These are phyloP conservation scores for Aspergillus pseudoglaucus DNA, from an alignment of 2,329 filamentous ascomycete species.

Conservation along the genomic window DNA sequence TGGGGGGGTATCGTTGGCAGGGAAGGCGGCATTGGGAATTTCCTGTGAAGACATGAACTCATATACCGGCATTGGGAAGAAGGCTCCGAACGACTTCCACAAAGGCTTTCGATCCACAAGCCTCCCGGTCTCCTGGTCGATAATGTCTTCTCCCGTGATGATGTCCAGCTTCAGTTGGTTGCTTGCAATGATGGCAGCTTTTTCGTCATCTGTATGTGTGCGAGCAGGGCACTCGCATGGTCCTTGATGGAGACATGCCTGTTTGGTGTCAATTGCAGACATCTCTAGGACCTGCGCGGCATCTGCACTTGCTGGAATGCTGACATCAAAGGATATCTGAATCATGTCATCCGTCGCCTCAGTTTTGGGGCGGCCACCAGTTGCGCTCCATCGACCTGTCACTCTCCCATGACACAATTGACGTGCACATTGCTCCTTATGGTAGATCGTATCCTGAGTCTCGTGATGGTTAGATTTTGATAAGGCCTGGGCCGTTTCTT, in stretches of 20 bases:
- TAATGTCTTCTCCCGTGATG: conserved; percentile 5
- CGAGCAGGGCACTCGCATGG: background rate
- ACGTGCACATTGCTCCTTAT: background rate
- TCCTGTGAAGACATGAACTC: background rate
- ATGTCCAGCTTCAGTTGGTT: conserved; percentile 6
- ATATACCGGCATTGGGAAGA: conserved; percentile 1
- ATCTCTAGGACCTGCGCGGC: background rate
- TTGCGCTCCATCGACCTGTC: background rate
- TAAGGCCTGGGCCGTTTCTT: conserved; percentile 1
- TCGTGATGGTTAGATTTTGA: background rate
- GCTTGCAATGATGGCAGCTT: background rate
- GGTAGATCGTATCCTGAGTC: background rate
- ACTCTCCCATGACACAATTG: background rate
- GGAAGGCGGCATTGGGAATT: no score
- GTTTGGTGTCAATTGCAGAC: background rate
- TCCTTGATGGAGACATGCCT: background rate
- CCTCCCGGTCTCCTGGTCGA: conserved; percentile 2
- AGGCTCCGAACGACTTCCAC: conserved; percentile 4
- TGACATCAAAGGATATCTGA: background rate
- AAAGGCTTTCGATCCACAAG: conserved; percentile 4
- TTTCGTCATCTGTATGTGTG: background rate
- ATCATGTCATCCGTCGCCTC: background rate
- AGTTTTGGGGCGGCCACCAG: background rate
- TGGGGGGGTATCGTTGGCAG: no score
- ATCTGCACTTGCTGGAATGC: background rate